Base-by-base conservation (phyloP, 2,329 filamentous ascomycete genomes). In the Pseudogymnoascus sp. region DNA sequence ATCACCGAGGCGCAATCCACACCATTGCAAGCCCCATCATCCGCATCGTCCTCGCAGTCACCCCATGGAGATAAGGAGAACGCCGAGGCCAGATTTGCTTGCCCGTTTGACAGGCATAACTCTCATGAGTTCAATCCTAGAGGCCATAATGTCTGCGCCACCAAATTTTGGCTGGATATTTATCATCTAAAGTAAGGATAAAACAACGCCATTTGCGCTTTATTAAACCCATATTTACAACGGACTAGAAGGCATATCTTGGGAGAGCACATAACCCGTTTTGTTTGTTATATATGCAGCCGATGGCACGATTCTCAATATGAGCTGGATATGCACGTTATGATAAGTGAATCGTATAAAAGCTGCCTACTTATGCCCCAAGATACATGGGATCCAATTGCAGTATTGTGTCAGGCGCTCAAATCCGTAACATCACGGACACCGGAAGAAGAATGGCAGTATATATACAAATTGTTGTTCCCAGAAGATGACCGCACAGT, bases 391-490 rank as follows among this genome's bases (percentile, higher is more conserved):
- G 37, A 21, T 3, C 36, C 9, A 60, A 62, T 37, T 60, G 64
- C 25, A 62, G 66, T 1, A 65, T 66, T 31, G 65, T 60, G 1
- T 25, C 64, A n/a, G 58, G 60, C n/a, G 45, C 63, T 58, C 36
- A 18, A 35, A 60, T 18, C 64, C 66, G 31, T 65, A 35, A 5
- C 63, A 35, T 5, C 63, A 67, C 18, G 66, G n/a, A 29, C 42
- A 13, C 2, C 12, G 10, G 25, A 63, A 21, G 63, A 64, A 2
- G 62, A 64, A 61, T 68, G 67, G 67, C 58, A 36, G 29, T 61
- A 65, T 2, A 67, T 68, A 2, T 68, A 65, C 39, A 48, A 60
- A 18, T 5, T 67, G 4, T 25, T 68, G 8, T 68, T 68, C 37
- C 66, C 66, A 4, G 29, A 60, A 18, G 63, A 62, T 36, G 59